Conservation (phyloP, 768 basidiomycete genomes). For the Leccinum boreale region DNA sequence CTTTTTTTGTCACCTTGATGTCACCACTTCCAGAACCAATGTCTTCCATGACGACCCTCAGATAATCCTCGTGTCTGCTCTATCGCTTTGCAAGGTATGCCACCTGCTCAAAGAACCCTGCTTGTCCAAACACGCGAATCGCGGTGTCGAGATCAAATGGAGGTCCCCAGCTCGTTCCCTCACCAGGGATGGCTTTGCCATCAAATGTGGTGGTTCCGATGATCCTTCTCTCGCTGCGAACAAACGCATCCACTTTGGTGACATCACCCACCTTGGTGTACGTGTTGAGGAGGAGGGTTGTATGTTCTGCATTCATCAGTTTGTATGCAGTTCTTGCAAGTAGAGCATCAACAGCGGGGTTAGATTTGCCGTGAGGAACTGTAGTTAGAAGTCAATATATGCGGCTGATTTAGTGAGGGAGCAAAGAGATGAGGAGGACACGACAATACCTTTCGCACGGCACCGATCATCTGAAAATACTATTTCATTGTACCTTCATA, state of each 20-base stretch:
- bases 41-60: conserved; percentile 94
- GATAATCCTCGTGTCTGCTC: conserved; percentile 86
- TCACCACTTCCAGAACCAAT: conserved; percentile 38
- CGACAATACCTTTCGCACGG: conserved; percentile 74
- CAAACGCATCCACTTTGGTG: conserved; percentile 82
- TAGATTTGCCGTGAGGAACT: conserved; percentile 96
- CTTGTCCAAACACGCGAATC: conserved; percentile 93
- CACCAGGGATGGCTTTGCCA: conserved; percentile 23
- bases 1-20: conserved; percentile 11
- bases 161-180: conserved; percentile 58
- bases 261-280: conserved; percentile 97
- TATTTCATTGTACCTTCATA: conserved; percentile 93
- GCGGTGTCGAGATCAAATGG: conserved; percentile 98
- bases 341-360: conserved; percentile 95
- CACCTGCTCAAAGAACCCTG: conserved; percentile 94
- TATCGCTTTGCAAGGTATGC: conserved; percentile 93
- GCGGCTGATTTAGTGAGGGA: background rate
- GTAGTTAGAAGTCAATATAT: conserved; percentile 5
- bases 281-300: conserved; percentile 92
- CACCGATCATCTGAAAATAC: conserved; percentile 88
- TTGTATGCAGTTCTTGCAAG: conserved; percentile 89
- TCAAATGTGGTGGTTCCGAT: conserved; percentile 20
- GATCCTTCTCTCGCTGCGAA: conserved; percentile 77
- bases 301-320: conserved; percentile 95
- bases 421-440: background rate